Conservation (phyloP, 129 eudicot genomes). For the Deinandra increscens region DNA sequence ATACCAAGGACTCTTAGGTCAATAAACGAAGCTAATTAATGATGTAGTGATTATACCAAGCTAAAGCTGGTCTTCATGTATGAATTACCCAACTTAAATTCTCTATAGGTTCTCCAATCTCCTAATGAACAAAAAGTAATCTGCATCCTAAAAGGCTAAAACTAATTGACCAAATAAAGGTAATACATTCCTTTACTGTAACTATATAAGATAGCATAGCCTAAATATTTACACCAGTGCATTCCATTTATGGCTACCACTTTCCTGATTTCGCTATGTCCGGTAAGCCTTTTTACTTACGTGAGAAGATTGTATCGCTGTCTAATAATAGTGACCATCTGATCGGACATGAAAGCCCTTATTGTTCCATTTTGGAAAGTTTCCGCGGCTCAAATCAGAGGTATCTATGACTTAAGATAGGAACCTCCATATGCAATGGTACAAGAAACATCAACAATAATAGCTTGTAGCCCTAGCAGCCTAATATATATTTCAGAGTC, state of each 20-base stretch:
- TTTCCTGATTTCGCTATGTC: background rate
- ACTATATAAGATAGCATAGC: too few species aligned
- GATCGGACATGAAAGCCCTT: constrained; percentile 1
- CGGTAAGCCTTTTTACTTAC: background rate
- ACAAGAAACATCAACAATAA: constrained; percentile 1
- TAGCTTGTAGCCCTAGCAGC: constrained; percentile 14
- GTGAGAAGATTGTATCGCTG: background rate
- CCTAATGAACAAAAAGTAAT: background rate
- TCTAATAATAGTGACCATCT: background rate
- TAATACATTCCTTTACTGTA: background rate
- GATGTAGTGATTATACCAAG: background rate
- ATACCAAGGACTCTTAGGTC: too few species aligned
- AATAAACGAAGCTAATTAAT: background rate
- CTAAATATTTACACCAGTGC: too few species aligned
- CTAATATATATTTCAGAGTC: background rate
- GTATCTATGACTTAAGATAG: background rate
- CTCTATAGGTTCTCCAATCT: background rate
- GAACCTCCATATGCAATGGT: background rate
- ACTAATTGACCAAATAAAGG: background rate
- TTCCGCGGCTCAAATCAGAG: background rate
- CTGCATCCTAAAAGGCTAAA: constrained; percentile 7
- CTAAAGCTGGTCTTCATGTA: constrained; percentile 7
- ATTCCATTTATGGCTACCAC: too few species aligned
- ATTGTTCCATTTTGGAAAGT: constrained; percentile 1
- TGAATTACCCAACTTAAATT: background rate